These are phyloP conservation scores for Phaeoacremonium minimum DNA, from an alignment of 2,329 filamentous ascomycete species.

Conservation along the genomic window DNA sequence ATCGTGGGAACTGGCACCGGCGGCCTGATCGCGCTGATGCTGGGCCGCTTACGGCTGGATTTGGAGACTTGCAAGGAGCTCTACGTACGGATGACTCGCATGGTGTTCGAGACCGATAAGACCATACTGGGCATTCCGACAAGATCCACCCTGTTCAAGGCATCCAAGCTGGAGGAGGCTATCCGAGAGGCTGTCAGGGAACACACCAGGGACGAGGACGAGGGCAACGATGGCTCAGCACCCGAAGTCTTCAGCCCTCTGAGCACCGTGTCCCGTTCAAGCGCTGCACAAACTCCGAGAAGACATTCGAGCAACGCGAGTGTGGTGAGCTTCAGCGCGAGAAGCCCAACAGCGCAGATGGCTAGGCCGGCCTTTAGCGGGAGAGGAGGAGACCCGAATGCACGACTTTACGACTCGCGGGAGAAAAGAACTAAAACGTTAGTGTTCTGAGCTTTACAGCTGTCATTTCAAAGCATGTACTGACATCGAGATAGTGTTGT, in stretches of 20 bases:
- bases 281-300: constrained; percentile 37
- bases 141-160: constrained; percentile 92
- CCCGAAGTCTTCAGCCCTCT: constrained; percentile 34
- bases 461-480: constrained; percentile 8
- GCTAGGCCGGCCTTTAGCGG: constrained; percentile 48
- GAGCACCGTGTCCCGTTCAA: constrained; percentile 34
- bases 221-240: constrained; percentile 70
- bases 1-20: constrained; percentile 95
- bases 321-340: constrained; percentile 73
- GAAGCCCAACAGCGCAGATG: constrained; percentile 54
- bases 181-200: constrained; percentile 86
- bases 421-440: constrained; percentile 88
- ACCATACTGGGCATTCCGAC: constrained; percentile 95
- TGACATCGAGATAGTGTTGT: constrained; percentile 60
- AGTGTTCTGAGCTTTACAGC: constrained; percentile 27
- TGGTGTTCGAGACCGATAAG: constrained; percentile 97
- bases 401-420: constrained; percentile 79
- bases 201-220: constrained; percentile 72
- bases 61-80: constrained; percentile 97
- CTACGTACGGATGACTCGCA: constrained; percentile 89
- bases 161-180: constrained; percentile 89
- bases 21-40: constrained; percentile 94
- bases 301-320: constrained; percentile 74
- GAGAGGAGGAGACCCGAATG: constrained; percentile 77
- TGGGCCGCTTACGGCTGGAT: constrained; percentile 85